Evolutionary conservation across 2,329 filamentous ascomycete species (phyloP).

Genomic region (Colletotrichum sansevieriae): DNA sequence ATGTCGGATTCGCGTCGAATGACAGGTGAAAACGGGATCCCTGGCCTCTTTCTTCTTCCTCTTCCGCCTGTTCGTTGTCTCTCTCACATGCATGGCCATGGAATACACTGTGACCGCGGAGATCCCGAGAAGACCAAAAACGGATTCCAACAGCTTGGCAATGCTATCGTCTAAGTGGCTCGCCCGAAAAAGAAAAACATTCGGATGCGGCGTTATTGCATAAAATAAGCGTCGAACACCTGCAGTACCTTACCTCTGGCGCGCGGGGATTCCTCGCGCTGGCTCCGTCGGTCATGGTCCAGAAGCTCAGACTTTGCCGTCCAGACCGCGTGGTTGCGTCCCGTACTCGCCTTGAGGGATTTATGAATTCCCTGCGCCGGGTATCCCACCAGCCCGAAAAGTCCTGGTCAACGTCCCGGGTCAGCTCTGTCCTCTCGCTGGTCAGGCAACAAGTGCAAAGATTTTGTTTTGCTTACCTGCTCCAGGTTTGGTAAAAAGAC

Average conservation of each 20-base stretch:
- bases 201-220: conserved; percentile 14
- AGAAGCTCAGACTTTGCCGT: conserved; percentile 13
- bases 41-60: not conserved
- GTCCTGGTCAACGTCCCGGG: conserved; percentile 24
- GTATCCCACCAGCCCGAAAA: conserved; percentile 46
- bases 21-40: not conserved
- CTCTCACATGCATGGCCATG: not conserved
- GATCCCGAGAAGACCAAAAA: not conserved
- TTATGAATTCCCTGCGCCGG: conserved; percentile 50
- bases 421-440: conserved; percentile 24
- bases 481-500: conserved; percentile 44
- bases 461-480: conserved; percentile 44
- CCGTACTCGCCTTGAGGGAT: conserved; percentile 46
- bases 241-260: conserved; percentile 22
- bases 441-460: not conserved
- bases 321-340: not conserved
- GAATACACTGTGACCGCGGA: not conserved
- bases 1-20: not conserved
- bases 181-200: not conserved
- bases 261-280: not conserved
- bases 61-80: not conserved
- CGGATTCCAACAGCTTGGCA: conserved; percentile 2
- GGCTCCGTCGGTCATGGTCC: conserved; percentile 4
- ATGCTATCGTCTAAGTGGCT: conserved; percentile 3
- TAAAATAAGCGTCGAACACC: conserved; percentile 24